phyloP scores from a whole-genome alignment of 2,329 filamentous ascomycete species.

The Neofusicoccum umdonicola region DNA sequence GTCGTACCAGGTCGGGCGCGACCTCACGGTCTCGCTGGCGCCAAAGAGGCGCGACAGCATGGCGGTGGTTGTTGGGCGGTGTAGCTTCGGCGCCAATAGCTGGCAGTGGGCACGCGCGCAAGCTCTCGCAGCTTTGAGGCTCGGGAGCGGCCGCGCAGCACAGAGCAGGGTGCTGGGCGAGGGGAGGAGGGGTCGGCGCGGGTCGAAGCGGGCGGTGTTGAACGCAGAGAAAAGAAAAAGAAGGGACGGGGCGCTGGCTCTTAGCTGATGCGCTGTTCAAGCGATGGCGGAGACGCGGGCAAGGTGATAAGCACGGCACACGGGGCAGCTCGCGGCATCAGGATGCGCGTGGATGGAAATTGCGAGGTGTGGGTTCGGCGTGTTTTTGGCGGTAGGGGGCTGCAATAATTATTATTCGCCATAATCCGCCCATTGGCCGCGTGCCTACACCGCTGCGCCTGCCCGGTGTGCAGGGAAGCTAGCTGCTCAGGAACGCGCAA shows the following conservation, averaged over 20 bases:
- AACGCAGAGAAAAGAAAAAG: slow-evolving; percentile 3
- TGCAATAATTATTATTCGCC: slow-evolving; percentile 8
- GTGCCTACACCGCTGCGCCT: slow-evolving; percentile 7
- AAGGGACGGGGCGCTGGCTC: not conserved
- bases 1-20: slow-evolving; percentile 56
- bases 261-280: slow-evolving; percentile 7
- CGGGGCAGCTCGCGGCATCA: slow-evolving; percentile 12
- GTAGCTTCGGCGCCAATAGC: not conserved
- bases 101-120: not conserved
- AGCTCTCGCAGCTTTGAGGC: not conserved
- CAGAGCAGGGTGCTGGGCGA: not conserved
- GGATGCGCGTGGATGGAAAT: slow-evolving; percentile 12
- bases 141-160: not conserved
- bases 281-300: slow-evolving; percentile 8
- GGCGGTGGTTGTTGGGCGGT: slow-evolving; percentile 19
- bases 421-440: slow-evolving; percentile 10
- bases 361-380: slow-evolving; percentile 12
- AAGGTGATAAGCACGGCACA: slow-evolving; percentile 3
- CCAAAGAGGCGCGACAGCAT: slow-evolving; percentile 39
- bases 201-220: not conserved
- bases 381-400: slow-evolving; percentile 2
- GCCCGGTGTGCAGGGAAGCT: slow-evolving; percentile 1
- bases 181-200: not conserved
- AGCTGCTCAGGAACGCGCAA: slow-evolving; percentile 12
- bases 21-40: slow-evolving; percentile 27